Evolutionary conservation across 192 early-diverging fungal species (phyloP).

Genomic region (Cetraspora pellucida): DNA sequence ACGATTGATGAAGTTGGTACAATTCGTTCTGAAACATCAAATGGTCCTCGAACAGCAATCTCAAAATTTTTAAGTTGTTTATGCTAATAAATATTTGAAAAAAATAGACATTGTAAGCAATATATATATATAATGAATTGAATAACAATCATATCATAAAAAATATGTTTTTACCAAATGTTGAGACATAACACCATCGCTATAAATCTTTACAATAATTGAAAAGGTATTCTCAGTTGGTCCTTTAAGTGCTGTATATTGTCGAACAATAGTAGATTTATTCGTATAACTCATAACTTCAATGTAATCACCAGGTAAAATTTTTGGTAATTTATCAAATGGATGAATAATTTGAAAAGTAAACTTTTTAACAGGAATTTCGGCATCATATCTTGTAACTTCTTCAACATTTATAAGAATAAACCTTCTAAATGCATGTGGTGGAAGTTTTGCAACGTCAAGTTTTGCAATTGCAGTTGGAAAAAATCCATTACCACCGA

Average conservation of each 20-base stretch:
- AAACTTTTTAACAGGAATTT: constrained; percentile 14
- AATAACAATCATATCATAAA: not conserved
- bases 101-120: not conserved
- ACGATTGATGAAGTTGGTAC: not conserved
- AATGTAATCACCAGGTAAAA: constrained; percentile 31
- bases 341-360: constrained; percentile 23
- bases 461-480: no score
- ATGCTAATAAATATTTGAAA: not conserved
- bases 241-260: constrained; percentile 17
- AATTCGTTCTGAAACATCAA: constrained; percentile 28
- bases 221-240: not conserved
- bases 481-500: no score
- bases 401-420: constrained; percentile 17
- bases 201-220: constrained; percentile 15
- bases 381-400: not conserved
- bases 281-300: constrained; percentile 26
- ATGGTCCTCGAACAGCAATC: constrained; percentile 24
- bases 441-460: not conserved
- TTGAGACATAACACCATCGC: constrained; percentile 12
- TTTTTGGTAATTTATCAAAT: constrained; percentile 8
- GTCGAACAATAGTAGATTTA: constrained; percentile 11
- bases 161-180: not conserved
- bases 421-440: constrained; percentile 24
- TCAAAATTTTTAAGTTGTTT: constrained; percentile 23
- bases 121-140: not conserved